These are phyloP conservation scores for Leucosporidium creatinivorum DNA, from an alignment of 768 basidiomycete genomes.

Conservation along the genomic window DNA sequence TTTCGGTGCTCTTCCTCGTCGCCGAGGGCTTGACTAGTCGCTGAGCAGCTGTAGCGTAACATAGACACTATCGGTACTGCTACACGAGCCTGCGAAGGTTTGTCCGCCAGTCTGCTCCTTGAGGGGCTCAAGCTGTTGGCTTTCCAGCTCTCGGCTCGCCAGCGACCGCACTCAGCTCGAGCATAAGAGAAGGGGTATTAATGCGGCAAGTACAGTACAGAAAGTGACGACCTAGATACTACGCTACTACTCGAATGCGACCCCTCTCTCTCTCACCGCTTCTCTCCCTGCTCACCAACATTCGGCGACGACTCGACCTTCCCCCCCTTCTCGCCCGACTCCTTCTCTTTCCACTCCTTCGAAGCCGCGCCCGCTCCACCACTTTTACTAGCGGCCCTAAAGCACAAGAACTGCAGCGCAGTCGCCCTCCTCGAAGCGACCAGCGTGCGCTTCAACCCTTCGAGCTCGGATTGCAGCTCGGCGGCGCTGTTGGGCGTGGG, in stretches of 20 bases:
- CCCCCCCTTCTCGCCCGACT: not conserved
- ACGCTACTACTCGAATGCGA: not conserved
- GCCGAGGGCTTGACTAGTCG: slow-evolving; percentile 5
- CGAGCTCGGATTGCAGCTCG: slow-evolving; percentile 75
- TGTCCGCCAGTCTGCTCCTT: too few relatives aligned
- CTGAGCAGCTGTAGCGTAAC: not conserved
- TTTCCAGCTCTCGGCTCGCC: too few relatives aligned
- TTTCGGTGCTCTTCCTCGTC: not conserved
- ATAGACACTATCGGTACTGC: slow-evolving; percentile 10
- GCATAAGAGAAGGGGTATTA: not conserved
- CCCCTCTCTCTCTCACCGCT: slow-evolving; percentile 4
- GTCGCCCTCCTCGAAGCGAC: slow-evolving; percentile 82
- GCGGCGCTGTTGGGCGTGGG: slow-evolving; percentile 60
- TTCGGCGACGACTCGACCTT: not conserved
- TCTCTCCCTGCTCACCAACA: slow-evolving; percentile 2
- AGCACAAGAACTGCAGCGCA: slow-evolving; percentile 84
- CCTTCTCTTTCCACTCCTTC: not conserved
- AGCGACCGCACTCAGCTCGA: too few relatives aligned
- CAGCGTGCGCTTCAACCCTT: slow-evolving; percentile 83
- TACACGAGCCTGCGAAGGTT: too few relatives aligned
- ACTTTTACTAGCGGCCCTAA: slow-evolving; percentile 10
- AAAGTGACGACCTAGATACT: not conserved
- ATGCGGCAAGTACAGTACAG: not conserved
- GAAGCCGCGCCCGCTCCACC: not conserved
- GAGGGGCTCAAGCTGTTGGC: too few relatives aligned